Evolutionary conservation across 257 asterid species (phyloP).

Genomic region (Coffea canephora): DNA sequence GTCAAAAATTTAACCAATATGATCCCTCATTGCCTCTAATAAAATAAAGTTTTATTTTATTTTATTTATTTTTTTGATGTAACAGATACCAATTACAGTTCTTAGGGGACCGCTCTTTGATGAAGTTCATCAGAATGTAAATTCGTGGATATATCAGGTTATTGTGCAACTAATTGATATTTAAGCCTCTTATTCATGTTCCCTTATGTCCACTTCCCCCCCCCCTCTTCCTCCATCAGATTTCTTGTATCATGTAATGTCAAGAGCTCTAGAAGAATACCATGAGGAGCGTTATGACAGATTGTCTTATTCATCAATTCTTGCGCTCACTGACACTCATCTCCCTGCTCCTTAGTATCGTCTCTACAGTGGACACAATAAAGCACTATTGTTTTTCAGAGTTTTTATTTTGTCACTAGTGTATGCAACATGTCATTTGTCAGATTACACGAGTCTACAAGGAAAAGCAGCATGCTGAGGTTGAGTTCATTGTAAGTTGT

Average conservation of each 20-base stretch:
- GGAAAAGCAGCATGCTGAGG: constrained; percentile 83
- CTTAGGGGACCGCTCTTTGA: constrained; percentile 74
- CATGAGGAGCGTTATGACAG: background rate
- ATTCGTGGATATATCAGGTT: constrained; percentile 95
- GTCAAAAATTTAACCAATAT: background rate
- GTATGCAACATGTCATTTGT: constrained; percentile 18
- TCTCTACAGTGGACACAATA: background rate
- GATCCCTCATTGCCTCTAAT: constrained; percentile 1
- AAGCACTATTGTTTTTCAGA: background rate
- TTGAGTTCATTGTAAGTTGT: constrained; percentile 74
- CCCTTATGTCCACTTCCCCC: background rate
- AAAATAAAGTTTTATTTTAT: background rate
- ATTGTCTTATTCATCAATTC: background rate
- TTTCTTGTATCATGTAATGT: background rate
- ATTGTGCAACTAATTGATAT: constrained; percentile 14
- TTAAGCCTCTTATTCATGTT: background rate
- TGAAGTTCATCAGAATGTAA: constrained; percentile 85
- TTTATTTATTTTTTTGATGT: background rate
- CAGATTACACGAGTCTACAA: constrained; percentile 90
- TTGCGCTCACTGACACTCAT: too few relatives aligned
- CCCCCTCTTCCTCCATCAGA: background rate
- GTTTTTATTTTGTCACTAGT: background rate
- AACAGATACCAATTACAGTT: constrained; percentile 58
- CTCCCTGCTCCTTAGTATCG: too few relatives aligned
- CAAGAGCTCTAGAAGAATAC: background rate